Conservation (phyloP, 331 rosid species). For the Phaseolus coccineus region DNA sequence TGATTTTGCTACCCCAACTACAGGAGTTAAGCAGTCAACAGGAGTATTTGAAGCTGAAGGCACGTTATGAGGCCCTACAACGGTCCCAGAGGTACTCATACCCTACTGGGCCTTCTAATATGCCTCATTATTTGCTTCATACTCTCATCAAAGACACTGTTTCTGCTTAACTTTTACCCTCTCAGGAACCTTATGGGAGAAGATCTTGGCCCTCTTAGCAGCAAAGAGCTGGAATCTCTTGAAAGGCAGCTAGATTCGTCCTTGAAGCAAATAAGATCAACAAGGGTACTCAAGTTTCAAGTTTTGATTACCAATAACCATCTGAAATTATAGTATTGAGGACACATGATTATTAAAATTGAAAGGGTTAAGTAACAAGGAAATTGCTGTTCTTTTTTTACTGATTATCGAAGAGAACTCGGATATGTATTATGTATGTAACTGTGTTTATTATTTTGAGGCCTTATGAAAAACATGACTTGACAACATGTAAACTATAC, state of each 20-base stretch:
- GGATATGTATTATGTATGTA: neutral
- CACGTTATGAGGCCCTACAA: slow-evolving; percentile 86
- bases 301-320: neutral
- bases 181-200: slow-evolving; percentile 92
- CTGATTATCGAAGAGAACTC: neutral
- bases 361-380: neutral
- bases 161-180: neutral
- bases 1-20: slow-evolving; percentile 1
- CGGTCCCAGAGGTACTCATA: slow-evolving; percentile 80
- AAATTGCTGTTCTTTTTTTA: neutral
- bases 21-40: slow-evolving; percentile 98
- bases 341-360: neutral
- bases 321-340: neutral
- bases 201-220: slow-evolving; percentile 88
- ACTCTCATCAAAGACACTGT: neutral
- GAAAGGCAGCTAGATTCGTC: slow-evolving; percentile 95
- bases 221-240: slow-evolving; percentile 93
- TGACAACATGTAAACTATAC: neutral
- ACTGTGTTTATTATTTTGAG: neutral
- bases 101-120: neutral
- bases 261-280: slow-evolving; percentile 90
- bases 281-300: slow-evolving; percentile 67
- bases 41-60: slow-evolving; percentile 96
- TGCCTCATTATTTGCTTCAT: neutral
- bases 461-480: neutral